phyloP scores from a whole-genome alignment of 1,139 yeast species.

The Ogataea hybrid region DNA sequence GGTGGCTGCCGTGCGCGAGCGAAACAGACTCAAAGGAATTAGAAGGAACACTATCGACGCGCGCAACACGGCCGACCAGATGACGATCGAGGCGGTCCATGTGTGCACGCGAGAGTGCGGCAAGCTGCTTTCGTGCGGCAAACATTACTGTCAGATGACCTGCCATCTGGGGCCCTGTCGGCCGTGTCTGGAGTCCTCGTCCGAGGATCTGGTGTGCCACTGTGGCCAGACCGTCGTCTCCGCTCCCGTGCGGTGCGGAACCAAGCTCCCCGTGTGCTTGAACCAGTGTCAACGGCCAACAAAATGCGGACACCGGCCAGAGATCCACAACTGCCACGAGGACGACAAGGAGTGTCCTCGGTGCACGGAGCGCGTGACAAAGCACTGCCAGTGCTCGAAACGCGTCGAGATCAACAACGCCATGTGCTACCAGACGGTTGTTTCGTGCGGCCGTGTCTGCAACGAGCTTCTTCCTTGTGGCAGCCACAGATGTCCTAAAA shows the following conservation, averaged over 20 bases:
- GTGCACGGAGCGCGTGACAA: constrained; percentile 67
- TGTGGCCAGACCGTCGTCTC: constrained; percentile 79
- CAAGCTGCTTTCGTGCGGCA: constrained; percentile 64
- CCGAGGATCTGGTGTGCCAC: constrained; percentile 77
- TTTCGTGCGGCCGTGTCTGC: constrained; percentile 74
- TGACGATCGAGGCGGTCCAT: constrained; percentile 72
- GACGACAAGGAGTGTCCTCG: constrained; percentile 66
- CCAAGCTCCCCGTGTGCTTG: constrained; percentile 62
- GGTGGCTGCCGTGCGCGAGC: constrained; percentile 60
- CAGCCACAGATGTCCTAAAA: constrained; percentile 60
- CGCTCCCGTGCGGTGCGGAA: constrained; percentile 92
- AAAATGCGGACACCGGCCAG: constrained; percentile 73
- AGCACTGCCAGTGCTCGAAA: constrained; percentile 71
- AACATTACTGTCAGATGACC: constrained; percentile 67
- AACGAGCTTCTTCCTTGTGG: constrained; percentile 59
- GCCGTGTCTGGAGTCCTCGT: constrained; percentile 79
- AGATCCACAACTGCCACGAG: constrained; percentile 74
- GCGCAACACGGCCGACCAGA: constrained; percentile 39
- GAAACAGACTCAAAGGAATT: constrained; percentile 47
- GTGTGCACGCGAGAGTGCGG: constrained; percentile 74
- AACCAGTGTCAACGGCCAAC: constrained; percentile 63
- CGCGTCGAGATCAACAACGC: constrained; percentile 54
- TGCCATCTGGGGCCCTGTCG: constrained; percentile 87
- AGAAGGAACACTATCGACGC: constrained; percentile 38
- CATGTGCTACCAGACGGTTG: constrained; percentile 66